A percentile compares a stretch with the other conserved stretches of the same genome.
phyloP scores from a whole-genome alignment of 495 filamentous ascomycete genomes.

The Penicillium malachiteum region DNA sequence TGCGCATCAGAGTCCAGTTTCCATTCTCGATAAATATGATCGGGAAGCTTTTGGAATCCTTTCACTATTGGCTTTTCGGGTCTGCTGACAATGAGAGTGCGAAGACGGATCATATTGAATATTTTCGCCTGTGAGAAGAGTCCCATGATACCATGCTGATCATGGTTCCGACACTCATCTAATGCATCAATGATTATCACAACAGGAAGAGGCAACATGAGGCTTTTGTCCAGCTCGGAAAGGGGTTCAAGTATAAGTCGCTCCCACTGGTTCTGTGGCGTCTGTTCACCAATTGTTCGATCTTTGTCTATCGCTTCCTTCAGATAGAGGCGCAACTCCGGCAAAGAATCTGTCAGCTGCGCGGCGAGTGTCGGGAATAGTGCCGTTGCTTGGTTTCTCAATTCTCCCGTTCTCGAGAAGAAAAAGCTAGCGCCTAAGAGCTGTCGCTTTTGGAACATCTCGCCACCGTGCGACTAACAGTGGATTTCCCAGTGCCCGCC shows the following conservation, averaged over 20 bases:
- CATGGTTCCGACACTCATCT: conserved; percentile 45
- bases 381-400: conserved; percentile 34
- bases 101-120: conserved; percentile 14
- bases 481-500: no score
- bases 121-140: conserved; percentile 11
- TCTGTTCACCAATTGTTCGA: conserved; percentile 31
- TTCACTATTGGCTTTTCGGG: no score
- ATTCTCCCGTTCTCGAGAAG: conserved; percentile 47
- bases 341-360: conserved; percentile 34
- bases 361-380: conserved; percentile 46
- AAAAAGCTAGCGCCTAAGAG: conserved; percentile 22
- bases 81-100: conserved; percentile 38
- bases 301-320: conserved; percentile 34
- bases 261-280: conserved; percentile 17
- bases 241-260: conserved; percentile 48
- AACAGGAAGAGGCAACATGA: not conserved
- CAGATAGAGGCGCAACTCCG: conserved; percentile 25
- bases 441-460: no score
- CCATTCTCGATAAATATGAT: no score
- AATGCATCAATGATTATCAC: conserved; percentile 53
- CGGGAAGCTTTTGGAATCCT: no score
- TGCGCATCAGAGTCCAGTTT: no score
- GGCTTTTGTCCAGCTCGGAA: not conserved
- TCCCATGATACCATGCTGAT: no score
- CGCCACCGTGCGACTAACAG: no score